A percentile compares a stretch with the other conserved stretches of the same genome.
phyloP scores from a whole-genome alignment of 345 rosid species.

The Lepidium sativum region DNA sequence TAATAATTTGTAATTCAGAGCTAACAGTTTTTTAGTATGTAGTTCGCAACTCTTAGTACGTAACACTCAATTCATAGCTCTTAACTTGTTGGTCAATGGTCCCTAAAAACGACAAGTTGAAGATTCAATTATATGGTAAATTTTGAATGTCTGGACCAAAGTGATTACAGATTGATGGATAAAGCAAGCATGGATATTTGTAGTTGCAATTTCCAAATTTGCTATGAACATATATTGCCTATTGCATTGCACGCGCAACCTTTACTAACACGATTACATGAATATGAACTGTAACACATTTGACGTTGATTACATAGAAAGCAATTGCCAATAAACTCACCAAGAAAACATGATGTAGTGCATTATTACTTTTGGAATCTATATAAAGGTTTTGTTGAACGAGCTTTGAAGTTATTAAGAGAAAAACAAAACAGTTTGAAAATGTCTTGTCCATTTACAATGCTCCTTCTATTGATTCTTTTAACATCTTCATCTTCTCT shows the following conservation, averaged over 20 bases:
- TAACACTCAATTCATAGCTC: no score
- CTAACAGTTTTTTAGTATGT: no score
- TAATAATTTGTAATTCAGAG: no score
- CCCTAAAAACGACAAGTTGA: neutral
- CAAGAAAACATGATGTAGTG: neutral
- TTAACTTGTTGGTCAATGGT: neutral
- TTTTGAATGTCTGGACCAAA: neutral
- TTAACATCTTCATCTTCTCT: slow-evolving; percentile 3
- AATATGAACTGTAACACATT: neutral
- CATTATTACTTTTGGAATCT: slow-evolving; percentile 1
- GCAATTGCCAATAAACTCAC: neutral
- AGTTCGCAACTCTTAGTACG: no score
- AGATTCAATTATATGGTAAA: neutral
- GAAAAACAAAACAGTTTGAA: neutral
- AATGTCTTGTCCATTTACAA: slow-evolving; percentile 1
- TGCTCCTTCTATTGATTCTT: slow-evolving; percentile 1
- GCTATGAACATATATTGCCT: neutral
- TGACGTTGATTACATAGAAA: no score
- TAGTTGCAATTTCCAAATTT: slow-evolving; percentile 6
- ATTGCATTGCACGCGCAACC: slow-evolving; percentile 16
- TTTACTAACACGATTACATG: slow-evolving; percentile 6
- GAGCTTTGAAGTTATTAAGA: neutral
- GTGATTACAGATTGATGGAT: slow-evolving; percentile 5
- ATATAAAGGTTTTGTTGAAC: slow-evolving; percentile 8
- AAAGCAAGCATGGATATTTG: slow-evolving; percentile 25